Evolutionary conservation across 306 rosid species (phyloP), one percentile per base, ranked within the genome.

Genomic region (Cucumis cinereus): DNA sequence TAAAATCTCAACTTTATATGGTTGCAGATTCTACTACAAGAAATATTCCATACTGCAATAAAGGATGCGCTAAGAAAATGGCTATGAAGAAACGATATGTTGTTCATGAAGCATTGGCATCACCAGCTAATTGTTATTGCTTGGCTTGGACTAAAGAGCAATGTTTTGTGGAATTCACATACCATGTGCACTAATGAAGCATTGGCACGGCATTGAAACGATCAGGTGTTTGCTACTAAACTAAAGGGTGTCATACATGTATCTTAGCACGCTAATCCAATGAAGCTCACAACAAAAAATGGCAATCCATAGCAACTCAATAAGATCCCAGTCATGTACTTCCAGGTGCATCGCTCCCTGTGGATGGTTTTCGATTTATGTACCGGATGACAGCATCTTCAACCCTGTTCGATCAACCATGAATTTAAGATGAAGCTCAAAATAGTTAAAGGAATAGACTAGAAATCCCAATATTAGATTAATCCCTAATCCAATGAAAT

Each of bases 321-420:
- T 57, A 77, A 43, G 73, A 68, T 28, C 58, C 54, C 58, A 56
- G 33, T 91, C 85, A 92, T 40, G 87, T 88, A 86, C 93, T 89
- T 83, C 98, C 97, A 6, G 99, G 99, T 58, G 81, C 97, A 64
- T 95, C 98, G 55, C 88, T 83, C 78, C 93, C 98, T 1, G 90
- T 79, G 12, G 85, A 84, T 43, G 99, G 97, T 81, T 90, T 92
- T 80, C 97, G 96, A 81, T 95, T 95, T 53, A 53, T 53, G 23
- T 53, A 53, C 6, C 98, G 96, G 74, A 93, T 92, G 77, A 95
- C 96, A 45, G 57, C 57, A 53, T 53, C 57, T 53, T 53, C 57
- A 19, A 53, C 99, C 99, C 99, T 95, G 93, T 53, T 77, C 77
- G 83, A 66, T 72, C 10, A 63, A 23, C 47, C 69, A 63, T 28